Percentiles rank a stretch among this genome's conserved stretches.
Evolutionary conservation across 345 rosid genomes (phyloP).

Genomic region (Gossypium anomalum): DNA sequence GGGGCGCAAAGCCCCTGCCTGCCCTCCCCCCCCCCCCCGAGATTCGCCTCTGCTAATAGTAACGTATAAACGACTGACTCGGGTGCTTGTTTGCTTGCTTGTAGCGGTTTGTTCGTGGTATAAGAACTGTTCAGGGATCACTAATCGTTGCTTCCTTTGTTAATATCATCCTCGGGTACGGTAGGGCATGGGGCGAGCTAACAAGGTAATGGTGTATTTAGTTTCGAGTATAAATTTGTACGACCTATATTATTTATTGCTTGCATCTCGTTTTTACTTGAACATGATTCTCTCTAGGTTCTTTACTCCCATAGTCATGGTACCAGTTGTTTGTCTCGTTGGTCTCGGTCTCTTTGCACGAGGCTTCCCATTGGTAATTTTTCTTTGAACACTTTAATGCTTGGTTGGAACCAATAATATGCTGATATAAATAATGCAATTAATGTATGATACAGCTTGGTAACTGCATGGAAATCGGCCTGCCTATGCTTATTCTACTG

Average conservation of each 20-base stretch:
- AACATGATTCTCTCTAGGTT: conserved; percentile 32
- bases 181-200: conserved; percentile 67
- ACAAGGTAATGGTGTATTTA: conserved; percentile 45
- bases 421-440: neutral
- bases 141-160: conserved; percentile 76
- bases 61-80: neutral
- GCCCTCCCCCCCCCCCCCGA: accelerated
- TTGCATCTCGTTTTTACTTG: neutral
- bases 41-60: no score
- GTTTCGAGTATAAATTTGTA: conserved; percentile 2
- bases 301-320: conserved; percentile 67
- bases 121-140: conserved; percentile 91
- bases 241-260: neutral
- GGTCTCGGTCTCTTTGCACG: conserved; percentile 80
- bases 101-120: conserved; percentile 70
- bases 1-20: no score
- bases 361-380: conserved; percentile 84
- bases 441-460: conserved; percentile 58
- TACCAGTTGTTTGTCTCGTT: conserved; percentile 66
- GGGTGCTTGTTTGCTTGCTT: conserved; percentile 40
- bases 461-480: conserved; percentile 83
- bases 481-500: conserved; percentile 86
- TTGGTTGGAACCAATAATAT: conserved; percentile 4
- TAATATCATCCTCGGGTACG: conserved; percentile 73
- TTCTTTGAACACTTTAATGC: neutral